Evolutionary conservation across 2,329 filamentous ascomycete species (phyloP), one percentile per base, ranked within the genome.

Genomic region (Lachnellula subtilissima): DNA sequence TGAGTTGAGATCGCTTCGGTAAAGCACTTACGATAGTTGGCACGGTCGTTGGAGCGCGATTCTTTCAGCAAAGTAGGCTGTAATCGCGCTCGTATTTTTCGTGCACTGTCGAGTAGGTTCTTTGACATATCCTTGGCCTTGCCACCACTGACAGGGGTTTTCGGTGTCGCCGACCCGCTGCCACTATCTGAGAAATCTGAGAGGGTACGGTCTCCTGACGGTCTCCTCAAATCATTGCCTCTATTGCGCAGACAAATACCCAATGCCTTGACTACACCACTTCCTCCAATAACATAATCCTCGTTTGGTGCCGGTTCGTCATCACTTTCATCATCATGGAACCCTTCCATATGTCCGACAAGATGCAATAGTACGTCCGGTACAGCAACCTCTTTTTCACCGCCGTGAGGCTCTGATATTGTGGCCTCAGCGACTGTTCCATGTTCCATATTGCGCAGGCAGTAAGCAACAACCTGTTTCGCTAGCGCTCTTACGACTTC

Each of bases 231-330:
- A 53, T 87, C 85, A 52, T 86, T 80, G 53, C 83, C 81, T 57
- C 89, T 84, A 69, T 96, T 95, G 64, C 91, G 87, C 50, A 99
- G 77, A 67, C 92, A 96, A 66, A 95, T 95, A 53, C 90, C 86
- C 47, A 99, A 78, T 4, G 94, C 94, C 74, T 96, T 97, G 49
- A 96, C 93, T 1, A 99, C 91, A 25, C 93, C 94, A 0, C 91
- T 96, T 15, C 93, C 93, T 19, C 93, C 92, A 66, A 97, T 94
- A 46, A 97, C 91, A 72, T 97, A 97, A 71, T 97, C 91, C 56
- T 96, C 88, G 62, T 96, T 91, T 0, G 91, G 89, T 6, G 91
- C 87, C 11, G 85, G 78, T 2, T 87, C 84, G 45, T 84, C 78
- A 22, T 32, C 28, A 32, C 28, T 32, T 7, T 86, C 82, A 47